A percentile compares a stretch with the other conserved stretches of the same genome.
These are phyloP conservation scores for Acacia melanoxylon DNA, from an alignment of 306 rosid genomes.

Conservation along the genomic window DNA sequence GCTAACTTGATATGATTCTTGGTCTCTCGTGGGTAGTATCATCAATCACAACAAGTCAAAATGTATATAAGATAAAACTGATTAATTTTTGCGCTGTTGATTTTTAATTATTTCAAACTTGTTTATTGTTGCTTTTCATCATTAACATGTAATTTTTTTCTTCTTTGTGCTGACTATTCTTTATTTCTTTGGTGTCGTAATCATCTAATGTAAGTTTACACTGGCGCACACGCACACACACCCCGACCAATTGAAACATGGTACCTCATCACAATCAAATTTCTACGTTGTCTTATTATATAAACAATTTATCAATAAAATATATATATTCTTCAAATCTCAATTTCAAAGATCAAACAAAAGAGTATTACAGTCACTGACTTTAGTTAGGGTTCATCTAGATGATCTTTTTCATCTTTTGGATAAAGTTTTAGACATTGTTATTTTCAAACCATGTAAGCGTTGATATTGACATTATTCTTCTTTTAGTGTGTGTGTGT, in stretches of 20 bases:
- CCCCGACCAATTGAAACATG: neutral
- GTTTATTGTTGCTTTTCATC: neutral
- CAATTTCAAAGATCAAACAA: neutral
- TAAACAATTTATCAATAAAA: neutral
- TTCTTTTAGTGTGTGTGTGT: neutral
- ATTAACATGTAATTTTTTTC: neutral
- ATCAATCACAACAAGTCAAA: neutral
- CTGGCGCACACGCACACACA: neutral
- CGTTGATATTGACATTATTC: neutral
- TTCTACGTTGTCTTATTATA: neutral
- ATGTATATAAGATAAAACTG: neutral
- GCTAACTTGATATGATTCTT: neutral
- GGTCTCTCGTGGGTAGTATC: neutral
- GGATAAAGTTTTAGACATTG: neutral
- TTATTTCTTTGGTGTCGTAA: slow-evolving; percentile 8
- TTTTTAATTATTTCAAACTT: neutral
- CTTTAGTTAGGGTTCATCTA: neutral
- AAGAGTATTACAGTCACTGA: neutral
- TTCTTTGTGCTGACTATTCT: neutral
- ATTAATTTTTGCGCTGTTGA: neutral
- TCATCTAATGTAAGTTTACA: neutral
- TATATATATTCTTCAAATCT: neutral
- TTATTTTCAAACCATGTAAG: neutral
- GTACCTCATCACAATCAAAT: neutral
- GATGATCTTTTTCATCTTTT: neutral